Evolutionary conservation across 805 yeast genomes (phyloP).

Genomic region (Cyberlindnera mississippiensis): DNA sequence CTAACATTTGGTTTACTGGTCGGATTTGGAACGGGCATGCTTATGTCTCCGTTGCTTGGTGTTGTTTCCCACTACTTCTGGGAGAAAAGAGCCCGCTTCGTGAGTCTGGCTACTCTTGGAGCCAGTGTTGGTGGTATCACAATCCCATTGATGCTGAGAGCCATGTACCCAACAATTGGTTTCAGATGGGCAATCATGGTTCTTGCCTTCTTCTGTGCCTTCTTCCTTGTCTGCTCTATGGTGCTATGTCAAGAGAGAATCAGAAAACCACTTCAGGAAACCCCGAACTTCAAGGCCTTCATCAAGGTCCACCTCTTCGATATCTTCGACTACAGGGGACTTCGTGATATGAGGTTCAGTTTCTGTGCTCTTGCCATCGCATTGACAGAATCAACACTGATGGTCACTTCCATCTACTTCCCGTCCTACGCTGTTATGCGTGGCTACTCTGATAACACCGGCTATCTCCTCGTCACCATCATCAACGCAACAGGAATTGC

Average conservation of each 20-base stretch:
- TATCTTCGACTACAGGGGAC: slow-evolving; percentile 31
- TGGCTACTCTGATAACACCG: slow-evolving; percentile 41
- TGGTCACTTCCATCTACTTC: slow-evolving; percentile 44
- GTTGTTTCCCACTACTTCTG: slow-evolving; percentile 41
- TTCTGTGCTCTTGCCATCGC: slow-evolving; percentile 40
- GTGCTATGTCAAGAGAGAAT: slow-evolving; percentile 32
- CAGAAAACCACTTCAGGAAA: slow-evolving; percentile 11
- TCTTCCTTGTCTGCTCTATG: slow-evolving; percentile 23
- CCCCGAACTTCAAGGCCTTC: slow-evolving; percentile 2
- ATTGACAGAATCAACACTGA: slow-evolving; percentile 27
- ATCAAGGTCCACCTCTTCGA: slow-evolving; percentile 11
- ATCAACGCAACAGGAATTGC: slow-evolving; percentile 43
- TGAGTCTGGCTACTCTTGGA: slow-evolving; percentile 44
- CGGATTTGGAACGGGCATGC: slow-evolving; percentile 41
- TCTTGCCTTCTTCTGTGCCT: slow-evolving; percentile 38
- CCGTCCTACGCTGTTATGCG: slow-evolving; percentile 48
- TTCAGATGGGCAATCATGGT: slow-evolving; percentile 51
- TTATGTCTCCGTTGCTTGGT: slow-evolving; percentile 42
- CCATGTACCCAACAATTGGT: slow-evolving; percentile 39
- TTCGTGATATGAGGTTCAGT: slow-evolving; percentile 41
- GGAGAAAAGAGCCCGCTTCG: slow-evolving; percentile 39
- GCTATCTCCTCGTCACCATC: slow-evolving; percentile 44
- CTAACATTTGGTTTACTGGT: slow-evolving; percentile 45
- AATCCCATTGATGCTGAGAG: slow-evolving; percentile 44
- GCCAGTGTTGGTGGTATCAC: slow-evolving; percentile 51